These are phyloP conservation scores for Fragaria ananassa DNA, from an alignment of 306 rosid species.

Conservation along the genomic window DNA sequence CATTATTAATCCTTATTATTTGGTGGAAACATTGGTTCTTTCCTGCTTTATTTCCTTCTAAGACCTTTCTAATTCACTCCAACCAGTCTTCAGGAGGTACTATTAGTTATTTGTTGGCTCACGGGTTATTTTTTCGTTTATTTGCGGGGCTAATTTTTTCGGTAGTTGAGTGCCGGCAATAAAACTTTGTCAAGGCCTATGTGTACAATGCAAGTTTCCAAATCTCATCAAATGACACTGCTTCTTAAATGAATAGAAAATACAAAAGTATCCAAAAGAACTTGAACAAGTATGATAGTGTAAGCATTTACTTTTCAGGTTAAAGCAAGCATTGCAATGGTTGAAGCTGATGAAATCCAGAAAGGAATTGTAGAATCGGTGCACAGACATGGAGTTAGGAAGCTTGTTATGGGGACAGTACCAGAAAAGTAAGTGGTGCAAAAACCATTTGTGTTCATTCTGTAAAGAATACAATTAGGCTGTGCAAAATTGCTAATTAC, in stretches of 20 bases:
- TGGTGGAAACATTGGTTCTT: background rate
- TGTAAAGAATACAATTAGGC: background rate
- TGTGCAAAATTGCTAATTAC: background rate
- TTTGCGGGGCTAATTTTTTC: too few relatives aligned
- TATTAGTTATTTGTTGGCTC: background rate
- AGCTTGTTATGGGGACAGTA: conserved; percentile 76
- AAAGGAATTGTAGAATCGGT: conserved; percentile 74
- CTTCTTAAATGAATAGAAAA: background rate
- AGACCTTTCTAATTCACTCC: background rate
- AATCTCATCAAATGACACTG: background rate
- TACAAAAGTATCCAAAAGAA: conserved; percentile 1
- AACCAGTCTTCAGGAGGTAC: background rate
- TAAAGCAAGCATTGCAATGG: conserved; percentile 43
- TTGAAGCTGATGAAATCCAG: conserved; percentile 62
- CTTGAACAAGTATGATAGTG: background rate
- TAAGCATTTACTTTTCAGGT: conserved; percentile 44
- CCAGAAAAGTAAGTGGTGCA: conserved; percentile 59
- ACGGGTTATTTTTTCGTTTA: background rate
- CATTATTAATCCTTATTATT: background rate
- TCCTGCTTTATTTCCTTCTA: background rate
- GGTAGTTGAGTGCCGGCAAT: background rate
- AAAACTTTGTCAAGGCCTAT: background rate
- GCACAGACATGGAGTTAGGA: conserved; percentile 47
- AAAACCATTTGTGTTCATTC: conserved; percentile 15
- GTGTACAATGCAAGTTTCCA: background rate